phyloP scores from a whole-genome alignment of 1,284 basidiomycete species.

The Crepidotus sp. region DNA sequence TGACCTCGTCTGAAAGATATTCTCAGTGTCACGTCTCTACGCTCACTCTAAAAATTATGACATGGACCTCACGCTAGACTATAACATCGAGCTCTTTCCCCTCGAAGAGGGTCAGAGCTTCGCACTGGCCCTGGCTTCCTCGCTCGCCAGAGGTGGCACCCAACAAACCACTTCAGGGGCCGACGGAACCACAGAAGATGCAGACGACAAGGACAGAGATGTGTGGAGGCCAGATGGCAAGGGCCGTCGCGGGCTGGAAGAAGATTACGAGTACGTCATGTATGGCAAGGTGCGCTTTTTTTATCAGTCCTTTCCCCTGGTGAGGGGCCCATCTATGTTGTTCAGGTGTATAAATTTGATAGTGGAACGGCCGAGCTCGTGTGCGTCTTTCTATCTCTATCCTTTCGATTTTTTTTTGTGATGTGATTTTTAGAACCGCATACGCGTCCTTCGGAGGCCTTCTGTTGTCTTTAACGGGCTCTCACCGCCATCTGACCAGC shows the following conservation, averaged over 20 bases:
- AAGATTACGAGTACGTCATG: slow-evolving; percentile 99
- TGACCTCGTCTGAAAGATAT: slow-evolving; percentile 13
- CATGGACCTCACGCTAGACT: slow-evolving; percentile 87
- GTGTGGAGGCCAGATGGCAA: slow-evolving; percentile 88
- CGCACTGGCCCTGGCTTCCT: slow-evolving; percentile 80
- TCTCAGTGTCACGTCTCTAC: slow-evolving; percentile 75
- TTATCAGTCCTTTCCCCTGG: slow-evolving; percentile 1
- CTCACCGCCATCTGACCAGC: slow-evolving; percentile 86
- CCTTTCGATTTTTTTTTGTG: slow-evolving; percentile 7
- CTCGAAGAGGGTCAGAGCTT: slow-evolving; percentile 66
- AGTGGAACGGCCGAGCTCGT: slow-evolving; percentile 76
- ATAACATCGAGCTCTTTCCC: slow-evolving; percentile 83
- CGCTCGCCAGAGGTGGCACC: slow-evolving; percentile 58
- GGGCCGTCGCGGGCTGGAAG: slow-evolving; percentile 80
- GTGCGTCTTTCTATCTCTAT: slow-evolving; percentile 35
- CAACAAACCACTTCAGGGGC: slow-evolving; percentile 29
- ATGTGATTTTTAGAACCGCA: slow-evolving; percentile 56
- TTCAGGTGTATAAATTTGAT: slow-evolving; percentile 94
- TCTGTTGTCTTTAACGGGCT: slow-evolving; percentile 89
- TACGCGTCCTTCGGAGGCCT: slow-evolving; percentile 97
- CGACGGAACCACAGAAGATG: slow-evolving; percentile 38
- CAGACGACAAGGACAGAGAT: slow-evolving; percentile 64
- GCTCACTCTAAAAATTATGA: slow-evolving; percentile 81
- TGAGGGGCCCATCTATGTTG: slow-evolving; percentile 1
- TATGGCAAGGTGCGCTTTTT: slow-evolving; percentile 77